Evolutionary conservation across 2,329 filamentous ascomycete genomes (phyloP), one percentile per base, ranked within the genome.

Genomic region (Fusarium xylarioides): DNA sequence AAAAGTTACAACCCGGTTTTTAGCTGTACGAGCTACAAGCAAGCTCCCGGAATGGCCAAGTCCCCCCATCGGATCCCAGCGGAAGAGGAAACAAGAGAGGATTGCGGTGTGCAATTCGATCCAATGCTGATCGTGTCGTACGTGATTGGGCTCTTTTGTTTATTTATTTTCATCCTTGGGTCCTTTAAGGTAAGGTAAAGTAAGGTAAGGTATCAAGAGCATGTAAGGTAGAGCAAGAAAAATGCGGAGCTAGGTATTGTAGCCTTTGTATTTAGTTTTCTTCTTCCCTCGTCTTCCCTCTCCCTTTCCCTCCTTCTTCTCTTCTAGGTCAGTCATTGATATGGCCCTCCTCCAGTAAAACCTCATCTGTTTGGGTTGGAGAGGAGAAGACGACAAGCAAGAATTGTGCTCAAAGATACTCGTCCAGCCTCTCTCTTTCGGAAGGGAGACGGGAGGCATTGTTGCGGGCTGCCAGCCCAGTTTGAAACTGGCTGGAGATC

Each of bases 51-150:
- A 59, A 35, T 59, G 53, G 66, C 30, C 71, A 70, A 66, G 50
- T 56, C 42, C 63, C 63, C 63, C 47, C 69, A 35, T 54, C 53
- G 47, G 57, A 68, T 55, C 54, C 69, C 40, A 56, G 69, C 40
- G 44, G 46, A 57, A 56, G 50, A 56, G 44, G 44, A 68, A 32
- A 63, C 37, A 37, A 40, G 35, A 55, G 30, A 50, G 62, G 65
- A 53, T 69, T 69, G 67, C 70, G 68, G 71, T 74, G 71, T 74
- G 70, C 70, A 50, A 62, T 67, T 67, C 53, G 46, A 71, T 62
- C 57, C 44, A 44, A 67, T 63, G 43, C 30, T 60, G 54, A 42
- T 60, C 60, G 43, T 59, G 42, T 68, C 44, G 38, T 44, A 26
- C 42, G 40, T 50, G 37, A 32, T 69, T 46, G 63, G 62, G 52